These are phyloP conservation scores for Trichoderma atroviride DNA, from an alignment of 2,329 filamentous ascomycete species.

Conservation along the genomic window DNA sequence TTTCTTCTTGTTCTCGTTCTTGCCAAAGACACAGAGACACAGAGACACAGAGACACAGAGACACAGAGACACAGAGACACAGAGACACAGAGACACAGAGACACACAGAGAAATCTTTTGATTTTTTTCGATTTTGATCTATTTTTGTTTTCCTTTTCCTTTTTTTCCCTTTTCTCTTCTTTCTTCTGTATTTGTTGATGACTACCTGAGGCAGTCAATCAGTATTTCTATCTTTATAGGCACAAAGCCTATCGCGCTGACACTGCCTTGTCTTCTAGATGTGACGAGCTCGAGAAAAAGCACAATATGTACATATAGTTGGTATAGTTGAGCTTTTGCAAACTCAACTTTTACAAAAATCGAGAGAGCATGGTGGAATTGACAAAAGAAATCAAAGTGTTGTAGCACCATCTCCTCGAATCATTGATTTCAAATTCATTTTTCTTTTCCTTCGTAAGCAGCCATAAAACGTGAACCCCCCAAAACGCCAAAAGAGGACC, in stretches of 20 bases:
- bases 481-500: background rate
- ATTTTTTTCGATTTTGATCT: background rate
- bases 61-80: background rate
- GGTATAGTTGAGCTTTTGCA: background rate
- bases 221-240: background rate
- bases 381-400: background rate
- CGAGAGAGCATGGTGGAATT: background rate
- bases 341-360: background rate
- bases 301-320: background rate
- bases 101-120: background rate
- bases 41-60: too few relatives aligned
- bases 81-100: background rate
- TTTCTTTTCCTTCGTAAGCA: background rate
- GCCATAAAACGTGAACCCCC: conserved; percentile 11
- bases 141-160: background rate
- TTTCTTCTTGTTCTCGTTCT: background rate
- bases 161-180: background rate
- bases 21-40: too few relatives aligned
- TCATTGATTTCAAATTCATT: background rate
- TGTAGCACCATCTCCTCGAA: background rate
- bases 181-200: background rate
- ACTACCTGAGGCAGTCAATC: background rate
- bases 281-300: background rate
- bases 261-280: background rate
- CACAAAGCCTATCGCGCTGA: conserved; percentile 1